Evolutionary conservation across 805 yeast genomes (phyloP), one percentile per base, ranked within the genome.

Genomic region (Kregervanrija pseudodelftensis): DNA sequence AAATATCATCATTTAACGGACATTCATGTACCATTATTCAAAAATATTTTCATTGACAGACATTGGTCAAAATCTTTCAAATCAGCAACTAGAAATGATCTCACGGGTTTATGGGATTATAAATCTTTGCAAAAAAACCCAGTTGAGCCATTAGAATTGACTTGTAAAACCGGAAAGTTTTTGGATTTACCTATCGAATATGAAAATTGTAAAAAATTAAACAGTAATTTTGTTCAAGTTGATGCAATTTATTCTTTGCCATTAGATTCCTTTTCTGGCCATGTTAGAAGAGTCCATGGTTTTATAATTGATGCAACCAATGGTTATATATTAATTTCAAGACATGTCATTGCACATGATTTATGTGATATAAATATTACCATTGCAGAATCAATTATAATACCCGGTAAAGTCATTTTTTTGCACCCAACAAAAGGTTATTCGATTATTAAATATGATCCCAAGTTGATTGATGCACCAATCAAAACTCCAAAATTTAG

Each of bases 341-440:
- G 96, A 48, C 72, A 80, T 47, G 71, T 76, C 44, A 86, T 89
- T 22, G 95, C 96, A 8, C 95, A 88, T 65, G 95, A 85, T 53
- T 63, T 82, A 53, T 72, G 82, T 52, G 95, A 90, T 61, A 72
- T 89, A 17, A 71, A 77, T 40, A 73, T 90, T 15, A 80, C 90
- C 2, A 77, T 90, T 58, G 95, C 96, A 4, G 96, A 90, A 50
- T 83, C 95, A 1, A 77, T 86, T 16, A 78, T 82, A 51, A 74
- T 89, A 11, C 87, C 95, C 0, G 96, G 83, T 1, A 72, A 79
- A 50, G 93, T 89, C 22, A 80, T 80, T 16, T 90, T 88, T 54
- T 67, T 87, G 56, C 96, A 89, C 59, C 96, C 97, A 32, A 78
- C 86, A 33, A 86, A 83, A 54, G 89, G 89, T 53, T 89, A 84